Percentiles rank a stretch among this genome's conserved stretches.
phyloP scores from a whole-genome alignment of 257 asterid species.

The Penstemon newberryi region DNA sequence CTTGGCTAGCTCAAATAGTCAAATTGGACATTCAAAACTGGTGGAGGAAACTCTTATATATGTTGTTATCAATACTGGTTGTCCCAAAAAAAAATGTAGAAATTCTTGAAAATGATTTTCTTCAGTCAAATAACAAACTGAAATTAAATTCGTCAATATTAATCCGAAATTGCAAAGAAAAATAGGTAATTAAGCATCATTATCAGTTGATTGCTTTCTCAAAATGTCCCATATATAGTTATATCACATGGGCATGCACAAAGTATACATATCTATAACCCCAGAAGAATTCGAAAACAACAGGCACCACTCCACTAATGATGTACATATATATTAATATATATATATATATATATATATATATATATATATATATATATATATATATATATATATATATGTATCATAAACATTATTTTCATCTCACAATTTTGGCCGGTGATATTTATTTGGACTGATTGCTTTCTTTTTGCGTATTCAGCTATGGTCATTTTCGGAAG shows the following conservation, averaged over 20 bases:
- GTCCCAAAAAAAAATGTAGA: no score
- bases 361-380: not conserved
- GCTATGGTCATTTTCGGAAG: slow-evolving; percentile 11
- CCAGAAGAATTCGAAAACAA: slow-evolving; percentile 10
- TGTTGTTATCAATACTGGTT: no score
- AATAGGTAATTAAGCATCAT: not conserved
- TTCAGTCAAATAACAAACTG: no score
- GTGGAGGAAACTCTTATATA: no score
- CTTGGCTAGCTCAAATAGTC: no score
- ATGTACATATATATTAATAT: slow-evolving; percentile 4
- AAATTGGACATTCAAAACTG: no score
- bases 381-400: not conserved
- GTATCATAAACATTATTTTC: not conserved
- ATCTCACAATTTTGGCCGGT: slow-evolving; percentile 18
- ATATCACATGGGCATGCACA: slow-evolving; percentile 32
- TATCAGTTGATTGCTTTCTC: slow-evolving; percentile 2
- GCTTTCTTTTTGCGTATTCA: slow-evolving; percentile 3
- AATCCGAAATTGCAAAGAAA: no score
- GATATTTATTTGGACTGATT: slow-evolving; percentile 3
- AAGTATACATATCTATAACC: not conserved
- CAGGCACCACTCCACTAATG: slow-evolving; percentile 28
- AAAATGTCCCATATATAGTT: slow-evolving; percentile 28
- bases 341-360: not conserved
- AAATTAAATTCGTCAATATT: not conserved
- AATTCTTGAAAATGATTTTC: no score